Evolutionary conservation across 257 asterid genomes (phyloP).

Genomic region (Solanum peruvianum): DNA sequence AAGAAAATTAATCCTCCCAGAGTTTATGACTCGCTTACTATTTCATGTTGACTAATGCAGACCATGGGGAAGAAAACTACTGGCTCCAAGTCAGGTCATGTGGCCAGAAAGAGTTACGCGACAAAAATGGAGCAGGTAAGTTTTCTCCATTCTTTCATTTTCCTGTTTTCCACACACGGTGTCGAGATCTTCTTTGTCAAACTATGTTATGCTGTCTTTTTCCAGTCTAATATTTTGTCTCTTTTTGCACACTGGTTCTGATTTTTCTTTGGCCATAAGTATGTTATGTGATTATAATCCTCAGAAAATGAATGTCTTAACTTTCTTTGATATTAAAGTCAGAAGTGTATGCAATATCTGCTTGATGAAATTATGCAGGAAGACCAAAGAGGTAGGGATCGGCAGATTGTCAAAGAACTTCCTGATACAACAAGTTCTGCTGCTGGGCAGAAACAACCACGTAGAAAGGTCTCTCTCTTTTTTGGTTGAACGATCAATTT

Average conservation of each 20-base stretch:
- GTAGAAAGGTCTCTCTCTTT: conserved; percentile 41
- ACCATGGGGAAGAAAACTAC: conserved; percentile 32
- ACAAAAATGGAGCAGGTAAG: conserved; percentile 45
- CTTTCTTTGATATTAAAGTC: conserved; percentile 16
- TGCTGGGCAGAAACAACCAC: conserved; percentile 30
- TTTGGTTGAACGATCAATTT: neutral
- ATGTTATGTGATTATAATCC: neutral
- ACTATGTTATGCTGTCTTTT: neutral
- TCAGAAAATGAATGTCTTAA: neutral
- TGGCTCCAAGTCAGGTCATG: conserved; percentile 27
- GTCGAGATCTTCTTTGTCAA: neutral
- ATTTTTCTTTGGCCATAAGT: neutral
- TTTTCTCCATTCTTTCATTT: neutral
- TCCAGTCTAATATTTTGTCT: neutral
- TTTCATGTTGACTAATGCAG: conserved; percentile 14
- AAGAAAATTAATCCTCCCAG: neutral
- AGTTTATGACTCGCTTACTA: neutral
- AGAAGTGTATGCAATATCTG: conserved; percentile 45
- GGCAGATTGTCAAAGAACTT: conserved; percentile 26
- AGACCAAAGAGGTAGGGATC: conserved; percentile 54
- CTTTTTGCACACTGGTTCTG: neutral
- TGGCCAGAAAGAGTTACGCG: conserved; percentile 26
- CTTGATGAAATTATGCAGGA: conserved; percentile 49
- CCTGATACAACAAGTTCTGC: conserved; percentile 37
- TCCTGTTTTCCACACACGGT: neutral